phyloP scores from a whole-genome alignment of 2,329 filamentous ascomycete genomes.

The Phialocephala subalpina region DNA sequence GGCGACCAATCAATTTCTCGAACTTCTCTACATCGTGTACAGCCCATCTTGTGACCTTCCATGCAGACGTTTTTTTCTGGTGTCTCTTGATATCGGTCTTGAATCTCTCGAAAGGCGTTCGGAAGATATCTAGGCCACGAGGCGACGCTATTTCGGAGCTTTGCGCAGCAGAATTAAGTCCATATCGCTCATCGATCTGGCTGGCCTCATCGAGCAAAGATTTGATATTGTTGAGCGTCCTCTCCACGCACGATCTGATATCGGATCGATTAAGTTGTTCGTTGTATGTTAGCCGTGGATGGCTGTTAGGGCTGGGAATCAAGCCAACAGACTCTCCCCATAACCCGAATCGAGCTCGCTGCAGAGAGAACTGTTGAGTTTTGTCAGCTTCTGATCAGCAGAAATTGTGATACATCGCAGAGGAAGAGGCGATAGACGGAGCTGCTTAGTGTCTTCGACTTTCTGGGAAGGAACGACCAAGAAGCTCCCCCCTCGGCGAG shows the following conservation, averaged over 20 bases:
- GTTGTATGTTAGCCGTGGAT: conserved; percentile 17
- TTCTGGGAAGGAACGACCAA: too few relatives aligned
- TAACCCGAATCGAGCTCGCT: conserved; percentile 22
- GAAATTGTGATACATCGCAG: neutral
- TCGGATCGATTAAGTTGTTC: conserved; percentile 21
- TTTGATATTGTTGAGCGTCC: conserved; percentile 25
- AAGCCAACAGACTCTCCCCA: conserved; percentile 29
- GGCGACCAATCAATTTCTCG: conserved; percentile 27
- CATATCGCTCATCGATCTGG: conserved; percentile 20
- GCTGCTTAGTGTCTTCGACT: too few relatives aligned
- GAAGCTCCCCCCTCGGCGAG: too few relatives aligned
- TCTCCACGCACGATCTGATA: conserved; percentile 18
- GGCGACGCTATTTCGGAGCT: conserved; percentile 3
- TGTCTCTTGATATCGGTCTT: conserved; percentile 28
- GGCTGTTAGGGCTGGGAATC: conserved; percentile 14
- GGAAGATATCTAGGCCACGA: conserved; percentile 28
- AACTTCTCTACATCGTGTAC: conserved; percentile 36
- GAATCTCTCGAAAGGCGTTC: conserved; percentile 33
- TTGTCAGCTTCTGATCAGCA: neutral
- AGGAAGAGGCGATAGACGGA: neutral
- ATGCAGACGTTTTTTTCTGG: conserved; percentile 34
- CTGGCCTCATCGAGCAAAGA: conserved; percentile 17
- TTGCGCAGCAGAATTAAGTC: neutral
- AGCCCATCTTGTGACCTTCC: conserved; percentile 36
- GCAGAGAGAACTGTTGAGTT: conserved; percentile 18